Base-by-base conservation (phyloP, 2,329 filamentous ascomycete genomes). In the Phialophora macrospora region DNA sequence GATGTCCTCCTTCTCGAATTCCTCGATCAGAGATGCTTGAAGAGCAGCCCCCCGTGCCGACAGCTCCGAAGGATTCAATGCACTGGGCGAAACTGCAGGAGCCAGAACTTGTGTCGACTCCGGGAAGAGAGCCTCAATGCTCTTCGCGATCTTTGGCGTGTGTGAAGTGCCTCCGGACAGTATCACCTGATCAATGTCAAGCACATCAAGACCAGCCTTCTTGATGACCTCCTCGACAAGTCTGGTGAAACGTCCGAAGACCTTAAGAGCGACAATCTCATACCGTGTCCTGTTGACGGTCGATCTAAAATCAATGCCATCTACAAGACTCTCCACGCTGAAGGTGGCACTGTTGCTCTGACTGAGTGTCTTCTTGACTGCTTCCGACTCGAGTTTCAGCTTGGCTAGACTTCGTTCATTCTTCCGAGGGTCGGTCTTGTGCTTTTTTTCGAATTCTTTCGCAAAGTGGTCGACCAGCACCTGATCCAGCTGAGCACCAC, bases 371-470 rank as follows among this genome's bases (percentile, higher is more conserved):
- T 95, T 95, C 86, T 96, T 97, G 73, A 93, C 90, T 56, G 89
- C 86, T 81, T 99, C 95, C 70, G 92, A 87, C 83, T 98, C 95
- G 55, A 93, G 85, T 80, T 92, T 94, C 72, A 99, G 84, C 85
- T 98, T 99, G 68, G 95, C 93, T 73, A 97, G 82, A 74, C 90
- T 90, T 74, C 89, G 89, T 62, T 89, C 84, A 77, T 95, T 92
- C 75, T 89, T 85, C 72, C 93, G 87, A 24, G 95, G 95, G 79
- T 98, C 95, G 64, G 87, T 87, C 82, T 89, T 90, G 86, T 98
- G 87, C 85, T 96, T 97, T 87, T 99, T 98, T 76, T 95, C 86
- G 82, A 99, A 99, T 80, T 99, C 95, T 85, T 99, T 99, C 73
- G 94, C 91, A 73, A 98, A 97, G 84, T 97, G 90, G 77, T 99